phyloP scores from a whole-genome alignment of 2,329 filamentous ascomycete species.

The Aspergillus tamarii region DNA sequence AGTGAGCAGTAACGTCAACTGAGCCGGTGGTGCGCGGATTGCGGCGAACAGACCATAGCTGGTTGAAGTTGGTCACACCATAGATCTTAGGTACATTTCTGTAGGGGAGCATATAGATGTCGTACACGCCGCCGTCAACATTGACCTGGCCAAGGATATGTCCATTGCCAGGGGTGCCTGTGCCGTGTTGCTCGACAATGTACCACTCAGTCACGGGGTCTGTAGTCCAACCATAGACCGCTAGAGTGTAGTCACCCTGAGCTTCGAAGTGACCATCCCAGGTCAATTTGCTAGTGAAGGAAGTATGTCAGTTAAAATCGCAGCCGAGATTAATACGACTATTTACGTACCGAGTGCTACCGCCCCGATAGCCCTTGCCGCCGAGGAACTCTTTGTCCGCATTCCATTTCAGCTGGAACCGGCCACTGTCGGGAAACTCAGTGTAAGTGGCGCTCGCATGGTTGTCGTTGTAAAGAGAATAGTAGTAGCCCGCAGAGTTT shows the following conservation, averaged over 20 bases:
- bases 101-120: conserved; percentile 7
- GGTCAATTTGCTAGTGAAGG: neutral
- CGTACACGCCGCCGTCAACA: conserved; percentile 4
- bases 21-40: conserved; percentile 1
- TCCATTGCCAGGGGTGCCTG: conserved; percentile 4
- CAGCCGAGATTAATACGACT: neutral
- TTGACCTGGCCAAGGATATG: conserved; percentile 10
- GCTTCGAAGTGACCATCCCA: neutral
- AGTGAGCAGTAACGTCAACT: conserved; percentile 5
- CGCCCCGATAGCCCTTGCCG: conserved; percentile 3
- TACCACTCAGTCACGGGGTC: conserved; percentile 12
- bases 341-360: conserved; percentile 9
- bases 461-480: conserved; percentile 11
- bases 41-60: conserved; percentile 9
- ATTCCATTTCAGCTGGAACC: conserved; percentile 9
- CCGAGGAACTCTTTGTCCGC: neutral
- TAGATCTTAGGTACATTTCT: conserved; percentile 11
- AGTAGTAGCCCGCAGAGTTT: conserved; percentile 8
- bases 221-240: conserved; percentile 8
- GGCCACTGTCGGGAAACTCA: neutral
- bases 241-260: conserved; percentile 9
- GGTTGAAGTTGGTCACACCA: conserved; percentile 10
- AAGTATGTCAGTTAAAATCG: neutral
- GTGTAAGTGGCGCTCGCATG: conserved; percentile 6
- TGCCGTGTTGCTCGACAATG: neutral